Evolutionary conservation across 2,329 filamentous ascomycete species (phyloP).

Genomic region (Colletotrichum spinosum): DNA sequence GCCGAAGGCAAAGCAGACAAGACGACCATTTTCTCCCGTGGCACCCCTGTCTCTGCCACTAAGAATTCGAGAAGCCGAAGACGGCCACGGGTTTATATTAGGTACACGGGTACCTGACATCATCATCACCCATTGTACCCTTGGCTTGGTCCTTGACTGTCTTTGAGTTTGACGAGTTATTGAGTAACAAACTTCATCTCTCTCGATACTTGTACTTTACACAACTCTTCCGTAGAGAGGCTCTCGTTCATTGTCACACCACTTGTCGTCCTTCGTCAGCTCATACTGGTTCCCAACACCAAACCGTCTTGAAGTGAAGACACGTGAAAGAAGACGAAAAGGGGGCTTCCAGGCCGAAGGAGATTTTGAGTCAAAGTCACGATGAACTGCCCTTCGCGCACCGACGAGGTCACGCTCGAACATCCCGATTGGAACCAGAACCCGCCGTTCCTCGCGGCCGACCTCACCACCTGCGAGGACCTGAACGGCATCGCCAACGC

Average conservation of each 20-base stretch:
- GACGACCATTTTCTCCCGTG: neutral
- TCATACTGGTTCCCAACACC: too few species aligned
- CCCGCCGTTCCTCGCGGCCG: conserved; percentile 59
- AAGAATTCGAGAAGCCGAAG: conserved; percentile 32
- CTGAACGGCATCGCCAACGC: conserved; percentile 66
- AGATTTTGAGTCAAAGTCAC: conserved; percentile 15
- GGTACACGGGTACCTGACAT: conserved; percentile 25
- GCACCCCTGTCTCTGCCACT: conserved; percentile 10
- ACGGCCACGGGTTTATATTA: conserved; percentile 20
- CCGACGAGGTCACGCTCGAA: conserved; percentile 60
- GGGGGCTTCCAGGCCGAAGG: too few species aligned
- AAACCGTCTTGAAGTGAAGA: too few species aligned
- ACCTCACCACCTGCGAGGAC: conserved; percentile 65
- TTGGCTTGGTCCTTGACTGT: conserved; percentile 6
- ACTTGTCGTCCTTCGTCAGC: too few species aligned
- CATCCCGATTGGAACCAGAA: conserved; percentile 67
- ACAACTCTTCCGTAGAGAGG: neutral
- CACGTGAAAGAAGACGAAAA: too few species aligned
- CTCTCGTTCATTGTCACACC: too few species aligned
- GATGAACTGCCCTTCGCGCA: conserved; percentile 68
- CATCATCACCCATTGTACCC: conserved; percentile 16
- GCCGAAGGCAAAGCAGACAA: conserved; percentile 20
- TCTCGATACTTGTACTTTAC: neutral
- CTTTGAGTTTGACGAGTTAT: neutral
- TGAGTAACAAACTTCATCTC: neutral